These are phyloP conservation scores for Pichia sp. DNA, from an alignment of 1,139 yeast genomes.

Conservation along the genomic window DNA sequence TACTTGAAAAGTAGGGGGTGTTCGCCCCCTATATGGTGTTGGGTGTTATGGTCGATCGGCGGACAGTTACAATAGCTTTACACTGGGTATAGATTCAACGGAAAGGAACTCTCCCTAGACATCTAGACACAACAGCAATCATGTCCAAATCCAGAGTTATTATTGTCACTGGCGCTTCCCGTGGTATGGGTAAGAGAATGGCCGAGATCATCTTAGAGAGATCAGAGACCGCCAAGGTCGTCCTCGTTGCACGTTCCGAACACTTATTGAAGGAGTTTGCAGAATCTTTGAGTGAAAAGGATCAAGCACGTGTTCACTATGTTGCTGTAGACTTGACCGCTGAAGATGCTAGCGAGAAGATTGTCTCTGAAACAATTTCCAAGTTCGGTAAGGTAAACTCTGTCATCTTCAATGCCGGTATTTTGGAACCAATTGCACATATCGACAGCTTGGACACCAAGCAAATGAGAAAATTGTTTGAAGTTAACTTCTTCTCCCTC, in stretches of 20 bases:
- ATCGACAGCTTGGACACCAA: constrained; percentile 42
- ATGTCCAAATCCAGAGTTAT: constrained; percentile 26
- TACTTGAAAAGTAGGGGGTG: no score
- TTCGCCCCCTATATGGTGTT: no score
- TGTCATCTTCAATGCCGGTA: constrained; percentile 80
- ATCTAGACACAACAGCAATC: no score
- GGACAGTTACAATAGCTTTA: no score
- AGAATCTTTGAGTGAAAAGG: constrained; percentile 28
- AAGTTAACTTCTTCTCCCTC: constrained; percentile 71
- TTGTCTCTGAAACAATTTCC: constrained; percentile 41
- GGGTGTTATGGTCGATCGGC: no score
- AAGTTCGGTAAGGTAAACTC: constrained; percentile 60
- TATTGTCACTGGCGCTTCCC: constrained; percentile 62
- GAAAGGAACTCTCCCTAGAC: no score
- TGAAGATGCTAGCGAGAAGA: constrained; percentile 29
- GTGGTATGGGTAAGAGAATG: constrained; percentile 73
- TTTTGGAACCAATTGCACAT: constrained; percentile 67
- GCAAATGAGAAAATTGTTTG: constrained; percentile 60
- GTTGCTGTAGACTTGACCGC: constrained; percentile 65
- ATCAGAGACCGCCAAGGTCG: constrained; percentile 35
- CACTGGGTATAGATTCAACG: no score
- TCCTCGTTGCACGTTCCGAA: constrained; percentile 69
- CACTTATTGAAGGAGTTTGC: constrained; percentile 38
- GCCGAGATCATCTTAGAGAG: constrained; percentile 44
- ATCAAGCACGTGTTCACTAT: constrained; percentile 44